These are phyloP conservation scores for Batkoa obscura DNA, from an alignment of 371 early-diverging fungal genomes.

Conservation along the genomic window DNA sequence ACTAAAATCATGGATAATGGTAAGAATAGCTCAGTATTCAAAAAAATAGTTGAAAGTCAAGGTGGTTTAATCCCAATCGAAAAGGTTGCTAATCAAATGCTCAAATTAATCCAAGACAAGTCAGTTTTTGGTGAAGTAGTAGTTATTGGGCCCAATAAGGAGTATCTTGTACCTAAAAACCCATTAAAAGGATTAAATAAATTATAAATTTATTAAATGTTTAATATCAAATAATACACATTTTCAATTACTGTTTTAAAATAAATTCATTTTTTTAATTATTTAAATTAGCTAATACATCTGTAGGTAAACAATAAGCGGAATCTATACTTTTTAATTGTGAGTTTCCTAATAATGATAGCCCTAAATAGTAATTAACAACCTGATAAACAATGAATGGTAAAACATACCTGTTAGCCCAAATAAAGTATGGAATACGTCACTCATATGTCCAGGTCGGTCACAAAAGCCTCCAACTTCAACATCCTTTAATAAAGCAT, in stretches of 20 bases:
- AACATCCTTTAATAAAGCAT: slow-evolving; percentile 26
- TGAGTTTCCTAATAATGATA: too few relatives aligned
- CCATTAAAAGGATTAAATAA: too few relatives aligned
- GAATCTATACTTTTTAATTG: too few relatives aligned
- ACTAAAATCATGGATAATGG: background rate
- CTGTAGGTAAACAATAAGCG: too few relatives aligned
- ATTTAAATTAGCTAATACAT: too few relatives aligned
- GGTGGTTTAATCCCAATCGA: background rate
- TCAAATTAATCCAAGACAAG: background rate
- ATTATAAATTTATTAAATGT: too few relatives aligned
- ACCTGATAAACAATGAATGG: too few relatives aligned
- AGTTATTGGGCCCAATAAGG: background rate
- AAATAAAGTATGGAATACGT: slow-evolving; percentile 95
- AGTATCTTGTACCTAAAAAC: background rate
- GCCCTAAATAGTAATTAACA: too few relatives aligned
- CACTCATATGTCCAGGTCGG: slow-evolving; percentile 78
- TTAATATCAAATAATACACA: too few relatives aligned
- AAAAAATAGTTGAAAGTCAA: background rate
- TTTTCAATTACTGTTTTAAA: too few relatives aligned
- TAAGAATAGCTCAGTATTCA: background rate
- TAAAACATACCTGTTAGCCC: slow-evolving; percentile 50
- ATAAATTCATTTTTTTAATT: too few relatives aligned
- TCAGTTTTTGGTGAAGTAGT: background rate
- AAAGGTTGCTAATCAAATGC: background rate
- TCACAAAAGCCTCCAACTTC: slow-evolving; percentile 93